Base-by-base conservation (phyloP, 192 early-diverging fungal genomes). In the Bifiguratus adelaidae region DNA sequence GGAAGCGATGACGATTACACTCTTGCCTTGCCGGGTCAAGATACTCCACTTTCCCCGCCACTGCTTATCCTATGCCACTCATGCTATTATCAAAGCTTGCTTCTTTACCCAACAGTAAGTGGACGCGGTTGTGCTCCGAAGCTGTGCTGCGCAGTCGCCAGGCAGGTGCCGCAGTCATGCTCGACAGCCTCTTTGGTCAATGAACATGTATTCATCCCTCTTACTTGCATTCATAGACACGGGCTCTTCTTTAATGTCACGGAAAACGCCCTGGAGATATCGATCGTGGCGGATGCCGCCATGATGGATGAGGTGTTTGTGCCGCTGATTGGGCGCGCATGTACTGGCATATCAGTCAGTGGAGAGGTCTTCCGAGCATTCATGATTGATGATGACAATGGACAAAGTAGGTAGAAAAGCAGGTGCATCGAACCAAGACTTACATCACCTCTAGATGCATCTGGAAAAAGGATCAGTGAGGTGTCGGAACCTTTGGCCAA, bases 251-350 rank as follows among this genome's bases (percentile, higher is more conserved):
- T 85, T 41, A 71, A 65, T 16, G 73, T 71, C 50, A 82, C 82
- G 2, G 80, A 85, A 44, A 85, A 82, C 58, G 63, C 77, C 7
- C 64, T 76, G 36, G 82, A 85, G 30, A 62, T 85, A 0, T 77
- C 76, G 27, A 74, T 85, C 43, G 63, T 85, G 12, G 78, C 78
- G 2, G 72, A 76, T 30, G 53, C 69, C 3, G 65, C 70, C 8
- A 60, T 69, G 1, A 74, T 81, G 47, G 58, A 65, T 21, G 50
- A 67, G 6, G 76, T 82, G 30, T 84, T 83, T 48, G 34, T 70
- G 41, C 58, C 60, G 23, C 61, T 41, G 25, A 24, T 37, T 23
- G 44, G 19, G 13, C 42, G 24, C n/a, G 44, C 60, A 21, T 68
- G 68, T 40, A 56, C 60, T 9, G 67, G 62, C 9, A 60, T 81